These are phyloP conservation scores for Pseudogymnoascus sp. DNA, from an alignment of 2,329 filamentous ascomycete genomes.

Conservation along the genomic window DNA sequence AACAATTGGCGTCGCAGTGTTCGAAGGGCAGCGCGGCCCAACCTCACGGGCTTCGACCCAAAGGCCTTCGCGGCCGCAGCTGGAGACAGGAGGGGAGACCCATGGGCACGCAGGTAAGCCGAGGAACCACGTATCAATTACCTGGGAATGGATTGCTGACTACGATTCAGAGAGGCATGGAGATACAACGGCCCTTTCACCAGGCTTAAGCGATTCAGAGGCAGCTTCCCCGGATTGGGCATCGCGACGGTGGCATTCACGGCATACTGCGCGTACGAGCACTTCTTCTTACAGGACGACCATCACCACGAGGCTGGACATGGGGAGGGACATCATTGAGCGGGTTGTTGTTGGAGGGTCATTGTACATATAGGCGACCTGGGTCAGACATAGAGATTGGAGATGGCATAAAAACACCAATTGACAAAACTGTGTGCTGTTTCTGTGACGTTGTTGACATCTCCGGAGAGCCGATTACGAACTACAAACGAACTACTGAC, in stretches of 20 bases:
- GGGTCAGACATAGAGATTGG: neutral
- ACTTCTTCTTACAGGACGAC: conserved; percentile 74
- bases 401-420: conserved; percentile 17
- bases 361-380: conserved; percentile 36
- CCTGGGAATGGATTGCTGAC: conserved; percentile 14
- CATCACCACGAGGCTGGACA: conserved; percentile 48
- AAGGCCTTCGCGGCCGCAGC: conserved; percentile 70
- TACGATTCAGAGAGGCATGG: conserved; percentile 76
- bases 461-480: neutral
- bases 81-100: conserved; percentile 54
- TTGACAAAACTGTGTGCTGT: neutral
- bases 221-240: conserved; percentile 81
- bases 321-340: conserved; percentile 53
- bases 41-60: conserved; percentile 90
- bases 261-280: conserved; percentile 83
- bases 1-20: conserved; percentile 22
- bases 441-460: neutral
- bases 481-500: neutral
- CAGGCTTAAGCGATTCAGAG: conserved; percentile 82
- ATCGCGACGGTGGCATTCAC: conserved; percentile 89
- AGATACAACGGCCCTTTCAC: conserved; percentile 85
- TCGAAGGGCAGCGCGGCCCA: conserved; percentile 43
- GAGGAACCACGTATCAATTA: neutral
- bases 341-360: conserved; percentile 18
- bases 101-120: conserved; percentile 60